Base-by-base conservation (phyloP, 164 flowering plant species). In the Annona cherimola region DNA sequence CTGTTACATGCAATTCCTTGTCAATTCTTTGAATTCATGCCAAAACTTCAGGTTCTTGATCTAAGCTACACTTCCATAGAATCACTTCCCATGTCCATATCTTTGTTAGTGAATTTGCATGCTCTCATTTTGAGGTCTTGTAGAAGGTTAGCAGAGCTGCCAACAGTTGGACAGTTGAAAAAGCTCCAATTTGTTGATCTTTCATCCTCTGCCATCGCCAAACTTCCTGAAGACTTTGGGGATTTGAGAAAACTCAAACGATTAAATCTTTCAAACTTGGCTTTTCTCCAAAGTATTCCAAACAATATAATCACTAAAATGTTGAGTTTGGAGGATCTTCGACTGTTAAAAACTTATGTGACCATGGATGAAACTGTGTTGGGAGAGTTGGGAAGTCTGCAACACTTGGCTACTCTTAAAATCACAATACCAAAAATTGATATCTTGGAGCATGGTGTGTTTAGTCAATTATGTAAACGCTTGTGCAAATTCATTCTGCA, bases 21-120 rank as follows among this genome's bases (percentile, higher is more conserved):
- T 5, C 55, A 18, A 63, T 69, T 69, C 63, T 69, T 69, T 5
- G 46, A 69, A 12, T 5, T 5, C 45, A 69, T 69, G 71, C 46
- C 44, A 42, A 18, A 5, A 5, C 71, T 69, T 69, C 44, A n/a
- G 14, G 14, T 16, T 14, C 63, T 69, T 42, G 71, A 69, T 59
- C 63, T 57, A 18, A 42, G 40, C 43, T 5, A 7, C 26, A 69
- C 63, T 16, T 9, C 4, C 4, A 69, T 69, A 5, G 14, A 69
- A 69, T 40, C 2, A 9, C 71, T 69, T 57, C 63, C 70, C 1
- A 45, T n/a, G 11, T 66, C 68, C 50, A 3, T n/a, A 16, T 5
- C 12, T 42, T 66, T 43, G 1, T n/a, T 66, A 8, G 9, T 12
- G 14, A n/a, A 18, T 18, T n/a, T 66, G 26, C 54, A 35, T 43